Base-by-base conservation (phyloP, 1,284 basidiomycete species). In the Papiliotrema terrestris region DNA sequence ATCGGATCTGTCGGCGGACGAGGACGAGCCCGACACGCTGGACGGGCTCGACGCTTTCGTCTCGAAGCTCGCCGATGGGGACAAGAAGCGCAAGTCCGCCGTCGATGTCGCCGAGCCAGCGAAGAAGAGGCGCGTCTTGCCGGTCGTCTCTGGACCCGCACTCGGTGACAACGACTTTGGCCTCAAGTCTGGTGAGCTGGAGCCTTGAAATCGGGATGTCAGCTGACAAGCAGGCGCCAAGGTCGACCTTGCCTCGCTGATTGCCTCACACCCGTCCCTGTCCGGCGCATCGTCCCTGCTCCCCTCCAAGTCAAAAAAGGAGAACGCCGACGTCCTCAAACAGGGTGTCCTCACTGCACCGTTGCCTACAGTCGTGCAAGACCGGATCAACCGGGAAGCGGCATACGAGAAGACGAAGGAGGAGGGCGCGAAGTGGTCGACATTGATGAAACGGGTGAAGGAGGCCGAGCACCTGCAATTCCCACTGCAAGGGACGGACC, bases 381-480 rank as follows among this genome's bases (percentile, higher is more conserved):
- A 97, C 60, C 86, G 89, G 45, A 78, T 98, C 1, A 93, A 97
- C 67, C 86, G 95, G 44, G 86, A 92, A 71, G 95, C 92, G 3
- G 96, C 95, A 0, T 97, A 97, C 73, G 89, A 93, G 67, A 83
- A 88, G 73, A 96, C 93, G 2, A 91, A 91, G 69, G 83, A 85
- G 62, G 94, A 98, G 73, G 88, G 95, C 2, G 85, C 90, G 62
- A 96, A 95, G 78, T 98, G 95, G 95, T 85, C 85, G 45, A 85
- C 85, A 9, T 89, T 91, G 2, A 97, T 96, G 86, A 88, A 88
- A 74, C 82, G 84, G 26, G 89, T 94, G 60, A 85, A 86, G 65
- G 88, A 92, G 84, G 91, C 93, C 4, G 91, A 96, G 65, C 90
- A 95, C 72, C 79, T 96, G 35, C 90, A 87, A 35, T 96, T 97